Conservation (phyloP, 495 filamentous ascomycete species). For the Acidiella bohemica region DNA sequence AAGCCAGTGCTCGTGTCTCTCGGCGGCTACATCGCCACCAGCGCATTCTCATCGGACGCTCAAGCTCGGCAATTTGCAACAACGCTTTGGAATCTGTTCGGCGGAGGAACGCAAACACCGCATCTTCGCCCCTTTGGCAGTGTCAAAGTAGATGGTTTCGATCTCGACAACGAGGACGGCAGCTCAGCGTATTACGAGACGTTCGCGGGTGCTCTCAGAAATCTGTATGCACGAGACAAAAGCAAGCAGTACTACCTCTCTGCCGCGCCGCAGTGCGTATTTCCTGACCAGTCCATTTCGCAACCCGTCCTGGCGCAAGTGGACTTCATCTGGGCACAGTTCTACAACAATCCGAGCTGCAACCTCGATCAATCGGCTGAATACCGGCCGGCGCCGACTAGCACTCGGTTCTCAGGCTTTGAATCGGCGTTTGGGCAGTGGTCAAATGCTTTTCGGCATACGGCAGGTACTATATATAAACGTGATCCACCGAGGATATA, state of each 20-base stretch:
- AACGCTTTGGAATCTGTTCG: conserved; percentile 56
- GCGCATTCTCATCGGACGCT: conserved; percentile 40
- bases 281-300: conserved; percentile 49
- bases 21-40: conserved; percentile 44
- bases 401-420: conserved; percentile 14
- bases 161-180: conserved; percentile 28
- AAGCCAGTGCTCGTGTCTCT: conserved; percentile 58
- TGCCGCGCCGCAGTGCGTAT: conserved; percentile 54
- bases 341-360: conserved; percentile 45
- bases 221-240: conserved; percentile 34
- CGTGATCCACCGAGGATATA: conserved; percentile 34
- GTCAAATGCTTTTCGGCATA: conserved; percentile 38
- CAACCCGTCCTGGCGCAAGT: conserved; percentile 40
- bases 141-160: conserved; percentile 56
- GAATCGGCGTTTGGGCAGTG: conserved; percentile 29
- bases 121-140: conserved; percentile 43
- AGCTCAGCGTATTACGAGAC: conserved; percentile 36
- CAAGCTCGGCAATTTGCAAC: conserved; percentile 43
- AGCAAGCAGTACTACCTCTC: conserved; percentile 46
- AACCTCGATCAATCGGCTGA: too few relatives aligned
- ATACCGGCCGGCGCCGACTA: too few relatives aligned
- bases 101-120: conserved; percentile 34
- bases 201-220: conserved; percentile 43
- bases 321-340: conserved; percentile 57
- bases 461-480: conserved; percentile 36